phyloP scores from a whole-genome alignment of 352 stramenopile species.

The Phytopythium kandeliae region DNA sequence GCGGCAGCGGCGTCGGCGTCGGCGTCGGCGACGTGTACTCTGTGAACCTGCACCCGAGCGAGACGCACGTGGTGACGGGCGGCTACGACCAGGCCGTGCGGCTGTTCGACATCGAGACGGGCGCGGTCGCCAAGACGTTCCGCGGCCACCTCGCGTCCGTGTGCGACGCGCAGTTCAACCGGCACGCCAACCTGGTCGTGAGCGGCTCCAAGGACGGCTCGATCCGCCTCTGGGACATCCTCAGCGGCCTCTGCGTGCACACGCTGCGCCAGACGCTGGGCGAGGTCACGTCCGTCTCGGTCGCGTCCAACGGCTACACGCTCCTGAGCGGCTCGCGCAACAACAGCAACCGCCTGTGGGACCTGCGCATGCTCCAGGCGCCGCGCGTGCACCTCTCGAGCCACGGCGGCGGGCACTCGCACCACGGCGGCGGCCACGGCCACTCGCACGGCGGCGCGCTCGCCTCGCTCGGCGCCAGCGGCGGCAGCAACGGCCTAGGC shows the following conservation, averaged over 20 bases:
- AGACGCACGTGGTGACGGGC: constrained; percentile 83
- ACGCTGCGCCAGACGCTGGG: constrained; percentile 80
- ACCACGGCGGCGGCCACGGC: constrained; percentile 12
- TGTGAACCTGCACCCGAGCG: constrained; percentile 78
- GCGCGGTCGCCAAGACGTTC: constrained; percentile 71
- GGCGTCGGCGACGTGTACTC: constrained; percentile 71
- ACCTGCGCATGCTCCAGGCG: constrained; percentile 81
- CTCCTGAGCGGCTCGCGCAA: constrained; percentile 81
- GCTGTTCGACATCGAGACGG: constrained; percentile 78
- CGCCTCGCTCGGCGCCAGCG: constrained; percentile 15
- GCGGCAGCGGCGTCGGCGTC: constrained; percentile 19
- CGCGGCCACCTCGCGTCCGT: constrained; percentile 74
- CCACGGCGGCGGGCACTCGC: background rate
- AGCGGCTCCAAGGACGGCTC: constrained; percentile 84
- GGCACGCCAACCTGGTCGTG: constrained; percentile 81
- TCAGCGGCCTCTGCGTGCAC: constrained; percentile 83
- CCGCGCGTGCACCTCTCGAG: constrained; percentile 56
- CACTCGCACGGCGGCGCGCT: constrained; percentile 10
- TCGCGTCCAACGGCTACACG: constrained; percentile 75
- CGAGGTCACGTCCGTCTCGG: constrained; percentile 83
- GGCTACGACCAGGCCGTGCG: constrained; percentile 86
- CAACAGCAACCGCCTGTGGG: constrained; percentile 87
- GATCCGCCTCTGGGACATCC: constrained; percentile 85
- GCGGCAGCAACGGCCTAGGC: background rate
- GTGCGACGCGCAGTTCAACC: constrained; percentile 86